Conservation (phyloP, 352 stramenopile species). For the Globisporangium acanthophoron region DNA sequence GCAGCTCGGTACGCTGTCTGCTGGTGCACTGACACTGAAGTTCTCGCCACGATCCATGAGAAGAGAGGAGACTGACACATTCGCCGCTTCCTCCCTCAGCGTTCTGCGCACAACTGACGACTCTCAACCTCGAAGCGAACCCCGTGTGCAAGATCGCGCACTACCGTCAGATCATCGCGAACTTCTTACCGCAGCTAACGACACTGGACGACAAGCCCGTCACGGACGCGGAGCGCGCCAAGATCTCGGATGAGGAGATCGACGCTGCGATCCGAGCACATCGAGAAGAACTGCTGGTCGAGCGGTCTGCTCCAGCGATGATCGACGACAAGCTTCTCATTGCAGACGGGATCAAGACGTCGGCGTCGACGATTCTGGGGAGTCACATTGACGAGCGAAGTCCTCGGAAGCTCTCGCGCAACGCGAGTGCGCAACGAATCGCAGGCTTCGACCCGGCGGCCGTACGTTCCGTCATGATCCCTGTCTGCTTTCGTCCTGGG, state of each 20-base stretch:
- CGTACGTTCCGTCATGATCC: constrained; percentile 7
- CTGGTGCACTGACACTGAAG: not conserved
- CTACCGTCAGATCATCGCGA: constrained; percentile 65
- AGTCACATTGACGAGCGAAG: constrained; percentile 14
- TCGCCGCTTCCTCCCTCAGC: constrained; percentile 14
- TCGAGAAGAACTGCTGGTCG: constrained; percentile 11
- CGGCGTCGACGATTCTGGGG: not conserved
- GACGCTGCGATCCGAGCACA: constrained; percentile 36
- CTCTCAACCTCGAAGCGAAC: constrained; percentile 61
- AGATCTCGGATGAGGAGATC: constrained; percentile 46
- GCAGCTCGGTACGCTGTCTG: constrained; percentile 46
- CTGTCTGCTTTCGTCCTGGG: too few species aligned
- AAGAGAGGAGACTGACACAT: not conserved
- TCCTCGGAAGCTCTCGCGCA: constrained; percentile 22
- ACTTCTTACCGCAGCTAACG: constrained; percentile 67
- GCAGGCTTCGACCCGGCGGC: constrained; percentile 4
- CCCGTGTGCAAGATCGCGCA: constrained; percentile 44
- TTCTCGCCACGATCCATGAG: not conserved
- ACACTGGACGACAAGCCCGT: constrained; percentile 47
- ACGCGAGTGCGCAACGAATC: constrained; percentile 19
- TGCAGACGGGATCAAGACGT: constrained; percentile 16
- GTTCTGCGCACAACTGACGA: constrained; percentile 59
- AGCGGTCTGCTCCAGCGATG: not conserved
- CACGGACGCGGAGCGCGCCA: constrained; percentile 25
- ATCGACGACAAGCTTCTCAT: constrained; percentile 15